Percentiles rank a stretch among this genome's conserved stretches.
phyloP scores from a whole-genome alignment of 1,284 basidiomycete species.

The Sparassis latifolia region DNA sequence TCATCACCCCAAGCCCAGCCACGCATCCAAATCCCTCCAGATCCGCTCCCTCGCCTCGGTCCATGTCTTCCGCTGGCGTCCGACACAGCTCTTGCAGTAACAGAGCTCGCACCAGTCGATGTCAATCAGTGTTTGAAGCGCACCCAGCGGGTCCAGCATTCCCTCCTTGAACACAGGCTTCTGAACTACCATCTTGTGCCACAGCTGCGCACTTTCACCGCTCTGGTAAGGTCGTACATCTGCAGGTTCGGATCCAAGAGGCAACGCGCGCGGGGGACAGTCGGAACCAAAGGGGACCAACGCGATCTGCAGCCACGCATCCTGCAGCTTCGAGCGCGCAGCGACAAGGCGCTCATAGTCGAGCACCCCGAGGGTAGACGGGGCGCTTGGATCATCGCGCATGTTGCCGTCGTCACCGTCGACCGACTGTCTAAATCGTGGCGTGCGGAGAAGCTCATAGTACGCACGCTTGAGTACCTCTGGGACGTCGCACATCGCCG shows the following conservation, averaged over 20 bases:
- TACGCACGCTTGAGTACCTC: slow-evolving; percentile 28
- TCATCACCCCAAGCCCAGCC: slow-evolving; percentile 10
- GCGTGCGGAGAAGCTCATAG: slow-evolving; percentile 30
- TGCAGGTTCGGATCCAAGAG: neutral
- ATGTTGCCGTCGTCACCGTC: neutral
- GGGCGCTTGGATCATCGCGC: neutral
- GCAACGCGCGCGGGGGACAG: slow-evolving; percentile 13
- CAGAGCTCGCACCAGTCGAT: slow-evolving; percentile 24
- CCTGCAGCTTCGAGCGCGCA: slow-evolving; percentile 16
- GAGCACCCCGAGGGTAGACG: slow-evolving; percentile 4
- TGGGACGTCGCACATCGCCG: slow-evolving; percentile 22
- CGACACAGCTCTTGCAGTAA: slow-evolving; percentile 18
- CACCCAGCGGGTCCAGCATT: slow-evolving; percentile 27
- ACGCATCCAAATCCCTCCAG: slow-evolving; percentile 24
- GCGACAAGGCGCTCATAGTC: slow-evolving; percentile 18
- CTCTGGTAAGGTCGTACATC: neutral
- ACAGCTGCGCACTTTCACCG: slow-evolving; percentile 5
- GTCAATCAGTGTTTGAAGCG: slow-evolving; percentile 21
- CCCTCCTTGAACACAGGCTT: slow-evolving; percentile 19
- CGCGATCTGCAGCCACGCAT: slow-evolving; percentile 17
- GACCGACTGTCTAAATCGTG: slow-evolving; percentile 19
- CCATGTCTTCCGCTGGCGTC: slow-evolving; percentile 17
- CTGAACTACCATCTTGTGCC: slow-evolving; percentile 18
- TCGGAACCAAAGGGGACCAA: slow-evolving; percentile 14
- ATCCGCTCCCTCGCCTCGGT: slow-evolving; percentile 17